Conservation (phyloP, 305 asterid genomes). For the Salvia sclarea region DNA sequence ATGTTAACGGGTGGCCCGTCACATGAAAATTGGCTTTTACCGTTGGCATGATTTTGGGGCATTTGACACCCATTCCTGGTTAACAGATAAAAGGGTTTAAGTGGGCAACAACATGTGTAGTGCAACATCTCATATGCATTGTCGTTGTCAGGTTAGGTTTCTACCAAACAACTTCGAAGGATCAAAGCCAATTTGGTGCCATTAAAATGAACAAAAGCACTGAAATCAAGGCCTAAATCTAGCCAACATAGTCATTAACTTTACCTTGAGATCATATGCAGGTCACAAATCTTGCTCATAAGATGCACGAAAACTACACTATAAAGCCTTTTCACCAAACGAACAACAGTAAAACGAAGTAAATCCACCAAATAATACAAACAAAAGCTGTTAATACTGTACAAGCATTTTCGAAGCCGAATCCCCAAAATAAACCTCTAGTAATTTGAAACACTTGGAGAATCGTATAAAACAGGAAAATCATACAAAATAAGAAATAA, state of each 20-base stretch:
- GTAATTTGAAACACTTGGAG: background rate
- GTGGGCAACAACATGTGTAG: background rate
- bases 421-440: background rate
- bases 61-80: slow-evolving; percentile 52
- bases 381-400: slow-evolving; percentile 7
- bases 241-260: background rate
- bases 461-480: background rate
- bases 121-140: background rate
- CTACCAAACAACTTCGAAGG: slow-evolving; percentile 10
- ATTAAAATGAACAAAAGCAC: background rate
- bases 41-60: slow-evolving; percentile 44
- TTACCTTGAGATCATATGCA: background rate
- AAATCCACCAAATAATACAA: background rate
- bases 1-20: slow-evolving; percentile 31
- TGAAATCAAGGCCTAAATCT: background rate
- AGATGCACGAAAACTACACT: background rate
- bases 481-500: background rate
- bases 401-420: background rate
- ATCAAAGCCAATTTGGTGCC: background rate
- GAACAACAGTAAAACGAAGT: background rate
- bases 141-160: slow-evolving; percentile 7
- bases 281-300: background rate
- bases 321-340: background rate
- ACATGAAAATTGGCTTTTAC: slow-evolving; percentile 38
- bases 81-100: slow-evolving; percentile 18